Evolutionary conservation across 306 rosid genomes (phyloP), one percentile per base, ranked within the genome.

Genomic region (Rosa rugosa): DNA sequence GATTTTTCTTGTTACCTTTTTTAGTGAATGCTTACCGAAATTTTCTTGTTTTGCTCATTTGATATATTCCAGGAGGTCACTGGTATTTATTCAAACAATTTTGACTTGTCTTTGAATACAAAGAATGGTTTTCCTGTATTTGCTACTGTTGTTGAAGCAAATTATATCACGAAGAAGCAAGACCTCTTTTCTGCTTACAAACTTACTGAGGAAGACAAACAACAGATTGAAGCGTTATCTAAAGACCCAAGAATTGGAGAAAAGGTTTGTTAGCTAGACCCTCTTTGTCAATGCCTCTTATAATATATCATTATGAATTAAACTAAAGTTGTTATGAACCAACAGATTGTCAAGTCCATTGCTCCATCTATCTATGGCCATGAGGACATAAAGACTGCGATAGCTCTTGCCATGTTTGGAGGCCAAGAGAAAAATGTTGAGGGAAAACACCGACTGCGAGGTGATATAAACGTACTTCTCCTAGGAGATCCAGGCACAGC

Each of bases 401-500:
- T 95, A 79, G 94, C 99, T 75, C 91, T 95, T 75, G 97, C 99
- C 68, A 95, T 95, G 97, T 95, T 95, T 81, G 99, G 99, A 82
- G 99, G 98, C 72, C 97, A 90, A 83, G 99, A 93, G 80, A 95
- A 95, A 78, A 95, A 91, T 88, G 96, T 87, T 46, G 87, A 90
- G 77, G 99, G 99, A 74, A 95, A 93, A 62, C 99, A 95, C 74
- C 77, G 99, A 47, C 77, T 93, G 23, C 85, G 98, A 64, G 99
- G 99, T 63, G 99, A 95, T 83, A 93, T 95, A 73, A 95, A 95
- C 82, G 94, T 95, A 76, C 99, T 95, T 81, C 94, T 95, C 64
- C 89, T 95, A 0, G 99, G 99, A 53, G 99, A 95, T 83, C 99
- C 99, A 14, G 99, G 99, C 73, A 95, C 99, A 5, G 99, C 98